Percentiles rank a stretch among this genome's conserved stretches.
These are phyloP conservation scores for Trichoderma sp. DNA, from an alignment of 2,329 filamentous ascomycete genomes.

Conservation along the genomic window DNA sequence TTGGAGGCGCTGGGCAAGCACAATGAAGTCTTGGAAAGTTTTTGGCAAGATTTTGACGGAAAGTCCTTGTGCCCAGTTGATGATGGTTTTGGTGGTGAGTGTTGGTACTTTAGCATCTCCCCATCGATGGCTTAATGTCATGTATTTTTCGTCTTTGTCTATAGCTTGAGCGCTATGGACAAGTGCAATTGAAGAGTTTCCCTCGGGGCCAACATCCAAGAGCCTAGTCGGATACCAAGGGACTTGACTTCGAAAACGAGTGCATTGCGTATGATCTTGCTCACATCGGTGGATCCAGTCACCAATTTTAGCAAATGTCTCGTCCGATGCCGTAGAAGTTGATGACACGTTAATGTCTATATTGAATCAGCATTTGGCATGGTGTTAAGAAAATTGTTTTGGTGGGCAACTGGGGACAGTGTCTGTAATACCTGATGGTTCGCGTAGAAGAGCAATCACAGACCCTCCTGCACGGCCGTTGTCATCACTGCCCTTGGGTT, in stretches of 20 bases:
- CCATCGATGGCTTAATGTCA: neutral
- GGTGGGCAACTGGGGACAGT: neutral
- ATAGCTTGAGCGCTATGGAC: neutral
- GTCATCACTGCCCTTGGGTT: neutral
- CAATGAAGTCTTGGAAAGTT: neutral
- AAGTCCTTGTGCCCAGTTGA: neutral
- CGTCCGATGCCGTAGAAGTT: neutral
- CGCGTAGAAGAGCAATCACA: neutral
- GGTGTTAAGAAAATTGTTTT: accelerated
- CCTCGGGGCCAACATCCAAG: neutral
- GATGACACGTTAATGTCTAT: neutral
- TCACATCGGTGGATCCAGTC: neutral
- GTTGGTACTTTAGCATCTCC: neutral
- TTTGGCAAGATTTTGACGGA: neutral
- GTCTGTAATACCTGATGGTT: neutral
- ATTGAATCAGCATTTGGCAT: neutral
- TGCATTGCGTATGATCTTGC: neutral
- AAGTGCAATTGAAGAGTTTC: neutral
- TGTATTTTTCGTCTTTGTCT: neutral
- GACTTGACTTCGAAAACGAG: neutral
- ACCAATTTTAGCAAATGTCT: neutral
- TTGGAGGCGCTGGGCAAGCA: neutral
- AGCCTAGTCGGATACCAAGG: neutral
- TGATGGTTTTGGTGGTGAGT: neutral
- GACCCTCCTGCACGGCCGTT: neutral